Percentiles rank a stretch among this genome's conserved stretches.
These are phyloP conservation scores for Heracleum sosnowskyi DNA, from an alignment of 129 eudicot species.

Conservation along the genomic window DNA sequence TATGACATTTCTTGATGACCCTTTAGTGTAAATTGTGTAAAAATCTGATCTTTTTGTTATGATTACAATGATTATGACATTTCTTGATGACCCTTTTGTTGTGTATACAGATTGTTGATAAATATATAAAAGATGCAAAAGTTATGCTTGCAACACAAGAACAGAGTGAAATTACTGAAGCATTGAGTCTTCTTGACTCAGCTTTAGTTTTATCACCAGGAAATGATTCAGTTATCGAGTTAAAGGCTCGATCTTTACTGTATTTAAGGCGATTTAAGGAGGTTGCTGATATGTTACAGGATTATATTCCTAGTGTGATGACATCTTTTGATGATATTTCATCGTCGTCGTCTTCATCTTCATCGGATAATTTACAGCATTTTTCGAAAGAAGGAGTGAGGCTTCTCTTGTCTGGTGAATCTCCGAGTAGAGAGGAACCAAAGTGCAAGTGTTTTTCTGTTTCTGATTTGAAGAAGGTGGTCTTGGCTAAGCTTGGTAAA, in stretches of 20 bases:
- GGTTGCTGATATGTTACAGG: slow-evolving; percentile 93
- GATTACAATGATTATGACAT: neutral
- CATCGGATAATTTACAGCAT: slow-evolving; percentile 53
- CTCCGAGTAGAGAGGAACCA: slow-evolving; percentile 39
- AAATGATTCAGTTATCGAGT: slow-evolving; percentile 60
- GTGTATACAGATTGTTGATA: slow-evolving; percentile 59
- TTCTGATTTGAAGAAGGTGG: slow-evolving; percentile 90
- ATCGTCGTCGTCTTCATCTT: slow-evolving; percentile 21
- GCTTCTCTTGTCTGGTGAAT: slow-evolving; percentile 45
- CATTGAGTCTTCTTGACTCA: slow-evolving; percentile 65
- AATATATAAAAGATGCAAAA: slow-evolving; percentile 69
- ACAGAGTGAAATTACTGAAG: slow-evolving; percentile 46
- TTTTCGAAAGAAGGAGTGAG: slow-evolving; percentile 30
- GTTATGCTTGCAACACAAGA: slow-evolving; percentile 53
- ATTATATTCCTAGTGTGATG: slow-evolving; percentile 75
- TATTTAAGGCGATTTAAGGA: slow-evolving; percentile 64
- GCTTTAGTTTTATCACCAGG: slow-evolving; percentile 68
- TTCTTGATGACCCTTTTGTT: neutral
- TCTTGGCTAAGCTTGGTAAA: slow-evolving; percentile 56
- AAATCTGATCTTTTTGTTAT: neutral
- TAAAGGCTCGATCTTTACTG: slow-evolving; percentile 73
- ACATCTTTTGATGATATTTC: slow-evolving; percentile 38
- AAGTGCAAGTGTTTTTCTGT: slow-evolving; percentile 80
- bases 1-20: too few species aligned
- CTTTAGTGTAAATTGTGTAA: neutral